Conservation (phyloP, 306 rosid species). For the Cucurbita pepo region DNA sequence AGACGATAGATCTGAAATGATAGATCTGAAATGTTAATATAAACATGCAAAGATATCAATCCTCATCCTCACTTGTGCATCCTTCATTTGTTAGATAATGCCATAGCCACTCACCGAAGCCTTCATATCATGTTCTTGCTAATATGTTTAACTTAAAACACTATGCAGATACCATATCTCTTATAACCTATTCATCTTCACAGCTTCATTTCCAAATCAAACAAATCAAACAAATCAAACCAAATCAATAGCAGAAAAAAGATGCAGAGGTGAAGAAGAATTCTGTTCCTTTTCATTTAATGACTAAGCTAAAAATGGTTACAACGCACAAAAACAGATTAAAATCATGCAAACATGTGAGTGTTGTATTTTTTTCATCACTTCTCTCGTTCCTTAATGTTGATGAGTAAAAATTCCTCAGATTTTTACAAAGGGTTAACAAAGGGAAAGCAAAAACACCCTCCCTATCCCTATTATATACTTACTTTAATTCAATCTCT, state of each 20-base stretch:
- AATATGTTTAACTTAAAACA: too few species aligned
- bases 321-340: neutral
- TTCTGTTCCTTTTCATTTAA: neutral
- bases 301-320: neutral
- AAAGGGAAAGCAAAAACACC: neutral
- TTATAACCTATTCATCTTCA: too few species aligned
- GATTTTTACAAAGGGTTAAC: neutral
- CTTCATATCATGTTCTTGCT: too few species aligned
- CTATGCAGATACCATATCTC: neutral
- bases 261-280: neutral
- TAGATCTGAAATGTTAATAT: too few species aligned
- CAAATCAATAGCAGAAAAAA: neutral
- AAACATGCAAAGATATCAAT: too few species aligned
- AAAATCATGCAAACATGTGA: neutral
- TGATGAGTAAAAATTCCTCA: neutral
- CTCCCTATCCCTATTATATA: neutral
- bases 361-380: conserved; percentile 3
- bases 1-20: too few species aligned
- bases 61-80: too few species aligned
- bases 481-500: conserved; percentile 1
- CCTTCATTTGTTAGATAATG: too few species aligned
- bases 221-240: neutral
- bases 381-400: conserved; percentile 3
- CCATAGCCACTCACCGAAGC: too few species aligned
- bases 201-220: neutral